Evolutionary conservation across 192 early-diverging fungal species (phyloP).

Genomic region (Gaertneriomyces sp.): DNA sequence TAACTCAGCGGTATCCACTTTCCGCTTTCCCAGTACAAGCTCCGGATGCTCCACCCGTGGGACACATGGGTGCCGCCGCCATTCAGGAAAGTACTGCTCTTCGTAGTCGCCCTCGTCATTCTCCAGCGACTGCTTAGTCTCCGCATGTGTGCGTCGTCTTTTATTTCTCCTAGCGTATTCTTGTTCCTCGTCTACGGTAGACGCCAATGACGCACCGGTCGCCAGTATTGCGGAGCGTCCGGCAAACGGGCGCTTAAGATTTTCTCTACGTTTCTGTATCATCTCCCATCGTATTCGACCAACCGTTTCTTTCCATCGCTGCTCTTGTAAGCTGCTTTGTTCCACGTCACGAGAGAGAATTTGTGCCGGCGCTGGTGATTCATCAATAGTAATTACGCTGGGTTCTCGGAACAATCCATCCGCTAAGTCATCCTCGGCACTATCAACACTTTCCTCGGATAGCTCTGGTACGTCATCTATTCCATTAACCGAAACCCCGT

Average conservation of each 20-base stretch:
- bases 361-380: too few relatives aligned
- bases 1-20: constrained; percentile 7
- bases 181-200: constrained; percentile 17
- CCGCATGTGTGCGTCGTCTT: constrained; percentile 21
- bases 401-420: too few relatives aligned
- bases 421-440: too few relatives aligned
- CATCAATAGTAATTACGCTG: too few relatives aligned
- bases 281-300: not conserved
- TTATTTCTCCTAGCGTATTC: constrained; percentile 30
- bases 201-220: not conserved
- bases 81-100: constrained; percentile 40
- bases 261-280: not conserved
- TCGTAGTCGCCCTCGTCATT: constrained; percentile 28
- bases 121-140: constrained; percentile 1
- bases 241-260: constrained; percentile 13
- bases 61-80: constrained; percentile 1
- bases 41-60: constrained; percentile 10
- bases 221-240: constrained; percentile 11
- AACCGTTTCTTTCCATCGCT: constrained; percentile 48
- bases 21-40: not conserved
- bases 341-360: not conserved
- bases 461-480: too few relatives aligned
- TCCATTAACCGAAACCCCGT: too few relatives aligned
- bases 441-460: too few relatives aligned
- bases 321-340: constrained; percentile 17